These are phyloP conservation scores for Myrica gale DNA, from an alignment of 306 rosid genomes.

Conservation along the genomic window DNA sequence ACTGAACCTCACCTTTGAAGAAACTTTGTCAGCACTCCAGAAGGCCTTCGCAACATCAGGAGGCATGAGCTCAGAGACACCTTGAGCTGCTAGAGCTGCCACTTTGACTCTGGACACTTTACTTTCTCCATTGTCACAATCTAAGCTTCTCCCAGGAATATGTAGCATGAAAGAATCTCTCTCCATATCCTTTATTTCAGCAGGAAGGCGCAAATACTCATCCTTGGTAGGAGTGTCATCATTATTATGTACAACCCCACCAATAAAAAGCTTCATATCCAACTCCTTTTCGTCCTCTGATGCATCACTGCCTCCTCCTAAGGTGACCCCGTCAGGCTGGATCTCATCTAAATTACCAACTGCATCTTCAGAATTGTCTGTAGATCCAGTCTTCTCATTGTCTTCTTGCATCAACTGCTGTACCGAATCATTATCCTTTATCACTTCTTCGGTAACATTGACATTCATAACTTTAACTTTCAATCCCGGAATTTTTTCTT, in stretches of 20 bases:
- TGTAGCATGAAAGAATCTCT: conserved; percentile 80
- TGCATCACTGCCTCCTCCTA: conserved; percentile 55
- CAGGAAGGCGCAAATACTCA: conserved; percentile 77
- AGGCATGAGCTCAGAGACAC: conserved; percentile 89
- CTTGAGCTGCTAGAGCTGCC: conserved; percentile 80
- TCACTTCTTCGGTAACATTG: conserved; percentile 57
- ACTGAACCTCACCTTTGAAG: conserved; percentile 76
- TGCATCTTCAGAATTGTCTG: conserved; percentile 63
- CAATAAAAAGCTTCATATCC: conserved; percentile 85
- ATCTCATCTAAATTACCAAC: conserved; percentile 57
- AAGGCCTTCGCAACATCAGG: conserved; percentile 89
- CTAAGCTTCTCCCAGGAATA: conserved; percentile 66
- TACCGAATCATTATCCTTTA: conserved; percentile 58
- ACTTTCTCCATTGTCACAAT: conserved; percentile 47
- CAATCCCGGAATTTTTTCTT: conserved; percentile 93
- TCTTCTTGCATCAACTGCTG: conserved; percentile 77
- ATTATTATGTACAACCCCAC: conserved; percentile 80
- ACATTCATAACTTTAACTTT: conserved; percentile 83
- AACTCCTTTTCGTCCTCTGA: conserved; percentile 68
- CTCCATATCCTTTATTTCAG: conserved; percentile 72
- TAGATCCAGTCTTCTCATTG: conserved; percentile 45
- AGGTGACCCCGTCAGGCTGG: conserved; percentile 63
- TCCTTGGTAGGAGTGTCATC: conserved; percentile 76
- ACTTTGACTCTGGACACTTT: conserved; percentile 69
- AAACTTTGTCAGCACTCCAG: conserved; percentile 75